Conservation (phyloP, 148 eudicot species). For the Heliamphora exappendiculata region DNA sequence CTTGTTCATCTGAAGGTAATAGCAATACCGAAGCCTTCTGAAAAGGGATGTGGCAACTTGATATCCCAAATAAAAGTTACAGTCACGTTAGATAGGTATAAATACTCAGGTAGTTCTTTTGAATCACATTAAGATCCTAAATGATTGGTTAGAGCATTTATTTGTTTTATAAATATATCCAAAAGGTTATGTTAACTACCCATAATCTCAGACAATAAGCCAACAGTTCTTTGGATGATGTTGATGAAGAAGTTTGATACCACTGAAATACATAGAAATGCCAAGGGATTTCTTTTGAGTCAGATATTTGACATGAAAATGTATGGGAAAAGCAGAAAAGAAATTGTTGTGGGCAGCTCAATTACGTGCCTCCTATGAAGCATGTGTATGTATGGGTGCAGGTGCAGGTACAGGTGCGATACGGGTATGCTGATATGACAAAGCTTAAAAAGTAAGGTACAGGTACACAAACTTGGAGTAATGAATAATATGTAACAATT, state of each 20-base stretch:
- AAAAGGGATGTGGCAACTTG: too few species aligned
- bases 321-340: background rate
- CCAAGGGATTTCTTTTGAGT: background rate
- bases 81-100: background rate
- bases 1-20: too few species aligned
- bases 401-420: too few species aligned
- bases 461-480: too few species aligned
- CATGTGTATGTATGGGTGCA: too few species aligned
- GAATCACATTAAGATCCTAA: background rate
- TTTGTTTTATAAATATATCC: background rate
- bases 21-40: too few species aligned
- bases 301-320: background rate
- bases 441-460: too few species aligned
- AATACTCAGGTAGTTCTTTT: background rate
- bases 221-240: background rate
- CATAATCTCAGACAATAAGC: background rate
- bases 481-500: too few species aligned
- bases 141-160: background rate
- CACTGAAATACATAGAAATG: background rate
- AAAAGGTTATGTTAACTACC: background rate
- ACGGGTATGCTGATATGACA: too few species aligned
- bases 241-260: background rate
- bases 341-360: background rate
- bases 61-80: too few species aligned
- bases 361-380: background rate